Percentiles rank a stretch among this genome's conserved stretches.
These are phyloP conservation scores for Vitis amurensis DNA, from an alignment of 164 flowering plant genomes.

Conservation along the genomic window DNA sequence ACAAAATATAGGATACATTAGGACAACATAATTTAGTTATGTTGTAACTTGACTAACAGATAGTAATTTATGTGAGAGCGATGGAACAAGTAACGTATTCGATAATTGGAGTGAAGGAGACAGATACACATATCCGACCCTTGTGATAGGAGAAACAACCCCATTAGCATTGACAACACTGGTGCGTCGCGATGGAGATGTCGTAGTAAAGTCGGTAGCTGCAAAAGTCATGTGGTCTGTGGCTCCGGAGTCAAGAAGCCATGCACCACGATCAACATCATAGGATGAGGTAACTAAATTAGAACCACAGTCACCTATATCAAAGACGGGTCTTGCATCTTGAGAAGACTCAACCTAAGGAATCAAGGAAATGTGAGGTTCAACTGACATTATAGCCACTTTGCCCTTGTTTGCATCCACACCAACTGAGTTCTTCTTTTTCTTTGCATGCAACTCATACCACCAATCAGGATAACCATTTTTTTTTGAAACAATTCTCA, in stretches of 20 bases:
- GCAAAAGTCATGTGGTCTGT: conserved; percentile 7
- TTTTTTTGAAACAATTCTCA: conserved; percentile 12
- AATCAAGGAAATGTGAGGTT: background rate
- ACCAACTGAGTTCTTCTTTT: background rate
- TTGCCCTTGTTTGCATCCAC: background rate
- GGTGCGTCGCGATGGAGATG: background rate
- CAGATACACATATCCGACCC: conserved; percentile 1
- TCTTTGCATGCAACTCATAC: conserved; percentile 7
- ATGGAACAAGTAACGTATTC: conserved; percentile 2
- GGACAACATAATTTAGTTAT: background rate
- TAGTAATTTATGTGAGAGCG: conserved; percentile 9
- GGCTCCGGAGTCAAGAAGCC: conserved; percentile 8
- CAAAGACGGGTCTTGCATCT: too few species aligned
- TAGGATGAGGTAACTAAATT: background rate
- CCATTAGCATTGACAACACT: conserved; percentile 17
- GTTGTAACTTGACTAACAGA: conserved; percentile 15
- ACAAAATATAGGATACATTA: background rate
- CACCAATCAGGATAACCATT: conserved; percentile 13
- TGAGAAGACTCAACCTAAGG: background rate
- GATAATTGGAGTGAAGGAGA: conserved; percentile 1
- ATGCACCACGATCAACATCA: background rate
- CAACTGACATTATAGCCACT: background rate
- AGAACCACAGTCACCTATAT: background rate
- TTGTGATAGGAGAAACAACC: conserved; percentile 5
- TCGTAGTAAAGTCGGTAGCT: background rate